Evolutionary conservation across 768 basidiomycete species (phyloP).

Genomic region (Coprinopsis cinerea): DNA sequence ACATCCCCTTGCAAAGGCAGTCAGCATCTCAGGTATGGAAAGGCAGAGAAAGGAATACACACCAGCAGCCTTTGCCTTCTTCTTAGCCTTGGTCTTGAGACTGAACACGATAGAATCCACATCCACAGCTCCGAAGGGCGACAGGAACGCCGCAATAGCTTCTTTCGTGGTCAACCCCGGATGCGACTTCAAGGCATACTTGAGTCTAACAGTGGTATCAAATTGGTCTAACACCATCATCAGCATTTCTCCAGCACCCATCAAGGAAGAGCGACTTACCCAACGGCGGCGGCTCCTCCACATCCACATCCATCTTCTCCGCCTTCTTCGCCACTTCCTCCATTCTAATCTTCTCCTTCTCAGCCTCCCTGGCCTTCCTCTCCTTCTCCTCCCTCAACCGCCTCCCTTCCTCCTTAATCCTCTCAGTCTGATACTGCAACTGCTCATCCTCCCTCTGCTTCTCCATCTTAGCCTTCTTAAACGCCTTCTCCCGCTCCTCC

Average conservation of each 20-base stretch:
- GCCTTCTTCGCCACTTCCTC: slow-evolving; percentile 22
- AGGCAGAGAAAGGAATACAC: background rate
- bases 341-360: slow-evolving; percentile 18
- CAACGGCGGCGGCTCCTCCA: slow-evolving; percentile 49
- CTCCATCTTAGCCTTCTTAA: slow-evolving; percentile 67
- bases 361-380: slow-evolving; percentile 42
- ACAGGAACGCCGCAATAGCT: slow-evolving; percentile 45
- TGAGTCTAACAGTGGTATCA: slow-evolving; percentile 74
- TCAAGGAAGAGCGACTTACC: slow-evolving; percentile 27
- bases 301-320: slow-evolving; percentile 11
- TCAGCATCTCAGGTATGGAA: background rate
- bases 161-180: slow-evolving; percentile 49
- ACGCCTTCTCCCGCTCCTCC: slow-evolving; percentile 69
- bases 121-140: slow-evolving; percentile 60
- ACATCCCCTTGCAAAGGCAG: slow-evolving; percentile 33
- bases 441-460: slow-evolving; percentile 52
- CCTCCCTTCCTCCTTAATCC: slow-evolving; percentile 71
- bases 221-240: slow-evolving; percentile 37
- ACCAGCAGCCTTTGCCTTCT: slow-evolving; percentile 1
- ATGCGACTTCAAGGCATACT: slow-evolving; percentile 54
- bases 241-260: slow-evolving; percentile 5
- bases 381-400: slow-evolving; percentile 62
- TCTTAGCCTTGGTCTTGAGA: slow-evolving; percentile 44
- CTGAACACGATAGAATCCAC: slow-evolving; percentile 61
- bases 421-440: slow-evolving; percentile 57